These are phyloP conservation scores for Nematocida sp. DNA, from an alignment of 371 early-diverging fungal genomes.

Conservation along the genomic window DNA sequence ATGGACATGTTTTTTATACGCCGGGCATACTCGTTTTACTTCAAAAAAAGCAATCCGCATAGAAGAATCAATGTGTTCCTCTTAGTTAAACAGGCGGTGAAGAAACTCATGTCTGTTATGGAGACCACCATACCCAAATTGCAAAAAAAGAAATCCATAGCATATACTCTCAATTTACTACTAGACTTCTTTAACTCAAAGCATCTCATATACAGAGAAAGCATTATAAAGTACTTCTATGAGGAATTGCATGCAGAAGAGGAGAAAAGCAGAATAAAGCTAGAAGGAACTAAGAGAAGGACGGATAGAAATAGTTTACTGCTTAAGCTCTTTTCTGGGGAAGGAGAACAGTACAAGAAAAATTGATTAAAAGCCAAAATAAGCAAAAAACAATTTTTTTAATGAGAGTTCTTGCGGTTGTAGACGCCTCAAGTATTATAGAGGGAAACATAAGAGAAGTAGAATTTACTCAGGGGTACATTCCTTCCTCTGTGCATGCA, in stretches of 20 bases:
- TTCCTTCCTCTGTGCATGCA: conserved; percentile 49
- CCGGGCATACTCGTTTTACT: neutral
- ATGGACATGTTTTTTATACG: neutral
- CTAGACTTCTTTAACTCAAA: too few species aligned
- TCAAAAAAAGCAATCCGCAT: neutral
- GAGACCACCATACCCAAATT: too few species aligned
- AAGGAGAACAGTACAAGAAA: neutral
- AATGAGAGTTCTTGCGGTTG: conserved; percentile 58
- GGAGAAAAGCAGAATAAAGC: too few species aligned
- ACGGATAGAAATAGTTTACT: too few species aligned
- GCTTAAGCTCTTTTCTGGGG: too few species aligned
- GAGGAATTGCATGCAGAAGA: too few species aligned
- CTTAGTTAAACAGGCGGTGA: neutral
- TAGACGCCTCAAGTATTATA: conserved; percentile 62
- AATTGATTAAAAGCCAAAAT: neutral
- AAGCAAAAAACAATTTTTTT: neutral
- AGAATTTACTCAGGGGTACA: conserved; percentile 50
- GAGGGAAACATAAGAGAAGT: conserved; percentile 22
- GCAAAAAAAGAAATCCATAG: too few species aligned
- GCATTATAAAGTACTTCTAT: too few species aligned
- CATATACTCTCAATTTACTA: too few species aligned
- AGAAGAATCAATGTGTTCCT: neutral
- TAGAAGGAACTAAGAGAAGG: too few species aligned
- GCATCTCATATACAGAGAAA: too few species aligned
- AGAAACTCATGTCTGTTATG: too few species aligned